Evolutionary conservation across 2,329 filamentous ascomycete genomes (phyloP), one percentile per base, ranked within the genome.

Genomic region (Colletotrichum spaethianum): DNA sequence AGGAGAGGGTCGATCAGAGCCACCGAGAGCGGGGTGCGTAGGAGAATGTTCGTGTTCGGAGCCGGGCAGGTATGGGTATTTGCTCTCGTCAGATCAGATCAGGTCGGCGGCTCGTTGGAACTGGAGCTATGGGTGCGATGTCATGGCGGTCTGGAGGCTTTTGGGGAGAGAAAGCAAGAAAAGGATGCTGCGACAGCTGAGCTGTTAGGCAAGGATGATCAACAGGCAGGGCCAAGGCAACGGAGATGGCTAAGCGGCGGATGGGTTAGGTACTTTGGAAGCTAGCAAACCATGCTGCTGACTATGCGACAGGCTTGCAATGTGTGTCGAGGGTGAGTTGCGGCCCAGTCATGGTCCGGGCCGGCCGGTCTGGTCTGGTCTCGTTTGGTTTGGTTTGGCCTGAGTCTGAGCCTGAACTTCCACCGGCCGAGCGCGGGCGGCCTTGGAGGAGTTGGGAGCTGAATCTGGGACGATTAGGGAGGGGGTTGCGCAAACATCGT

Each of bases 361-460:
- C 40, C 23, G 46, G 38, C 38, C n/a, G 44, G 18, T 48, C 20
- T 46, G 57, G 57, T 55, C 44, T 67, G 65, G 56, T 67, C 33
- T 62, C n/a, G 48, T 53, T 56, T 59, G 3, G 62, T 40, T 20
- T 59, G 62, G 31, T 55, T 36, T 55, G 52, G 28, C 11, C 31
- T 2, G 52, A 36, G 31, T 33, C 50, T 55, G 23, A 50, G 11
- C 8, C 14, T 26, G 46, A 23, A 48, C 23, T 14, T 12, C 28
- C 28, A 28, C 20, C 40, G 68, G 68, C 68, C 68, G 68, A 71
- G 68, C 63, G 68, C 68, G 53, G 38, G 68, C 68, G 53, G 38
- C 26, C n/a, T 53, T 59, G 42, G 12, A 52, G 36, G 23, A 63
- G 63, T 63, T 63, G 59, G 50, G 60, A 36, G 33, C 44, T 57